Conservation (phyloP, 768 basidiomycete genomes). For the Calocera viscosa region DNA sequence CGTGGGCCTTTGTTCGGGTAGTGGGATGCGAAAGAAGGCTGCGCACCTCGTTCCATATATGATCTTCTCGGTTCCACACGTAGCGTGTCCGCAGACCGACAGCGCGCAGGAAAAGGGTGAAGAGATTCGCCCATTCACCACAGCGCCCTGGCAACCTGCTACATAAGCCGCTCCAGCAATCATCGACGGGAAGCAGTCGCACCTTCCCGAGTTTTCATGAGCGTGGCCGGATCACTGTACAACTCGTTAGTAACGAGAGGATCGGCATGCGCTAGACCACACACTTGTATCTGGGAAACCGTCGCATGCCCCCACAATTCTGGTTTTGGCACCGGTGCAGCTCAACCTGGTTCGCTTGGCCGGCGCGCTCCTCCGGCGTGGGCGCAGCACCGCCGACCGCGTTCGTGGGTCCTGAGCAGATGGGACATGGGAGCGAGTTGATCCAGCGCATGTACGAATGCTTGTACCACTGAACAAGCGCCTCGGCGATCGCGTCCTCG, state of each 20-base stretch:
- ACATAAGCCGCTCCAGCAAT: not conserved
- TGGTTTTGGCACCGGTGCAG: conserved; percentile 24
- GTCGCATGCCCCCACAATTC: conserved; percentile 19
- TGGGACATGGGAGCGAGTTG: conserved; percentile 30
- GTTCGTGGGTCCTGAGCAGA: conserved; percentile 23
- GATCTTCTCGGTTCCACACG: conserved; percentile 30
- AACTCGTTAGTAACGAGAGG: not conserved
- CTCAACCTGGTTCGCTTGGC: conserved; percentile 30
- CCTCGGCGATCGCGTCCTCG: conserved; percentile 27
- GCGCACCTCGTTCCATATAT: conserved; percentile 32
- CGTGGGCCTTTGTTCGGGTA: not conserved
- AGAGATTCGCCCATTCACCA: conserved; percentile 33
- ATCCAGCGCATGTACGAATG: conserved; percentile 29
- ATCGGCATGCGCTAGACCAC: conserved; percentile 12
- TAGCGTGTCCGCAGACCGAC: conserved; percentile 28
- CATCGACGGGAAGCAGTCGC: not conserved
- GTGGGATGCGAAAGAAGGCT: not conserved
- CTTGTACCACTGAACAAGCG: conserved; percentile 32
- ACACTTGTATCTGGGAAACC: conserved; percentile 29
- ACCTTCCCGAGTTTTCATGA: conserved; percentile 27
- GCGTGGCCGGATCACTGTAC: conserved; percentile 20
- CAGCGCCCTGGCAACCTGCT: conserved; percentile 16
- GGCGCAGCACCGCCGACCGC: conserved; percentile 17
- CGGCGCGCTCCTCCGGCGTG: conserved; percentile 22
- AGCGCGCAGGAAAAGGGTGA: conserved; percentile 28